These are phyloP conservation scores for Leccinum rimulosum DNA, from an alignment of 768 basidiomycete species.

Conservation along the genomic window DNA sequence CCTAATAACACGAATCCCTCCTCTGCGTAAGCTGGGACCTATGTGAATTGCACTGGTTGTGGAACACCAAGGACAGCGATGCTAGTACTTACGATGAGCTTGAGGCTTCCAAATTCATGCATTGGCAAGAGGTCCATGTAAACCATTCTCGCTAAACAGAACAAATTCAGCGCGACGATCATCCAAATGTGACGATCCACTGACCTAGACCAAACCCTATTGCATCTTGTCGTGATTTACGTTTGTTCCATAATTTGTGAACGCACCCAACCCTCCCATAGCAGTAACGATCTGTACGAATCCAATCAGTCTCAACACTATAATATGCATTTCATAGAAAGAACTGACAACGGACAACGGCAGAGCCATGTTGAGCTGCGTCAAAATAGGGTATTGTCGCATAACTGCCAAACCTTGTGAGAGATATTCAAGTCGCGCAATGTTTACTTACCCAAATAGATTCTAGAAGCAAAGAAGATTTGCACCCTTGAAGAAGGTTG, in stretches of 20 bases:
- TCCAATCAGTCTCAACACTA: background rate
- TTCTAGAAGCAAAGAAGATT: conserved; percentile 6
- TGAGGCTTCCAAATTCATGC: background rate
- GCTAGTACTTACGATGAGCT: background rate
- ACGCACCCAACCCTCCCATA: conserved; percentile 4
- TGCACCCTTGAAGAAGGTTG: conserved; percentile 6
- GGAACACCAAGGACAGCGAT: background rate
- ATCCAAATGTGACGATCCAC: background rate
- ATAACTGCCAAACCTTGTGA: conserved; percentile 1
- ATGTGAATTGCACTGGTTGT: background rate
- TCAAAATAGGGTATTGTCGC: conserved; percentile 6
- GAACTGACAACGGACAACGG: conserved; percentile 7
- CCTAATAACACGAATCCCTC: conserved; percentile 7
- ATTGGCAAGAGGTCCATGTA: background rate
- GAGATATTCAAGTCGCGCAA: background rate
- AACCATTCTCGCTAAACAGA: background rate
- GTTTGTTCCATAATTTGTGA: background rate
- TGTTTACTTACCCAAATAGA: conserved; percentile 7
- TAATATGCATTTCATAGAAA: background rate
- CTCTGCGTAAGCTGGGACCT: conserved; percentile 1
- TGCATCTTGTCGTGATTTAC: background rate
- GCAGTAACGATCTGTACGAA: conserved; percentile 4
- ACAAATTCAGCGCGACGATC: background rate
- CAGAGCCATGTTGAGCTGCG: background rate
- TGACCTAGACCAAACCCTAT: conserved; percentile 10